Evolutionary conservation across 176 grass and related monocot genomes (phyloP), one percentile per base, ranked within the genome.

Genomic region (Poa annua): DNA sequence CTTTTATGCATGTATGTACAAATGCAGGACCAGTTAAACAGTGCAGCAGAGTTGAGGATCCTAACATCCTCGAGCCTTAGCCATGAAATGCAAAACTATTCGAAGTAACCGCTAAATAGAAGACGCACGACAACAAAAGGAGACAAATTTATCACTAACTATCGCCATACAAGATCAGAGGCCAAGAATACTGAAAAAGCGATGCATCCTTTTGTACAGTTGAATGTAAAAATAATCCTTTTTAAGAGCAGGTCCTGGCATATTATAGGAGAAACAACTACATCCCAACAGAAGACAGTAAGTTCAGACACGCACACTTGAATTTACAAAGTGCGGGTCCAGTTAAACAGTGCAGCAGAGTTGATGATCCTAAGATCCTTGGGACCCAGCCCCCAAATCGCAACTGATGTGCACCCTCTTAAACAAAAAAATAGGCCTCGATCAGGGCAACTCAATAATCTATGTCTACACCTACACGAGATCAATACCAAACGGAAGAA

Each of bases 361-460:
- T 57, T 25, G 10, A 29, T 1, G 3, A 56, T 71, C 32, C 45
- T 67, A 8, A 36, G 61, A 13, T 79, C 9, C 41, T 42, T 42
- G 41, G 41, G 41, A 42, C 41, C 41, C 7, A 78, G 24, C 45
- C 14, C 8, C 24, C 48, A 26, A 11, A 12, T 1, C 74, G 52
- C 0, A 21, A 11, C 11, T 36, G 12, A 11, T 4, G 0, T 1
- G 32, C 19, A 2, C 1, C 38, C 20, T 0, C 50, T 11, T 1
- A 38, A 38, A 38, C 3, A 38, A 3, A 33, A 6, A 76, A 76
- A 57, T 76, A 19, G 11, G 21, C 29, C 49, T 38, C 19, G 20
- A 76, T 0, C 19, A 20, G 6, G 35, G 17, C 4, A 75, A 54
- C 9, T 29, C 72, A 4, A 0, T 4, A 17, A 38, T 11, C 26